A percentile compares a stretch with the other conserved stretches of the same genome.
These are phyloP conservation scores for Pilaira anomala DNA, from an alignment of 192 early-diverging fungal species.

Conservation along the genomic window DNA sequence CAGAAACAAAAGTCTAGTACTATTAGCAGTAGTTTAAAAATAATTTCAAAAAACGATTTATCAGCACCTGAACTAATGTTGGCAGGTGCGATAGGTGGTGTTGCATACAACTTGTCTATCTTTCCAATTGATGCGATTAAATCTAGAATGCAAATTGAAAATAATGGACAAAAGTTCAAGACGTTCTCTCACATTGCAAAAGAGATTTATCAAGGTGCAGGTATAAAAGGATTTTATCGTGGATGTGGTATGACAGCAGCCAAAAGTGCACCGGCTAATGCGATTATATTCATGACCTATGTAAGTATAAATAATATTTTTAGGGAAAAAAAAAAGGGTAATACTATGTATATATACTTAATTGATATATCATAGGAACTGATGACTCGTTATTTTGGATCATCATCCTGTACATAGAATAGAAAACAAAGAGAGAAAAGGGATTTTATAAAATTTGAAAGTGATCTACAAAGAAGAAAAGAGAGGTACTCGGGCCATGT, in stretches of 20 bases:
- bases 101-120: slow-evolving; percentile 80
- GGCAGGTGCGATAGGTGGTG: slow-evolving; percentile 89
- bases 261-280: slow-evolving; percentile 89
- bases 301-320: too few species aligned
- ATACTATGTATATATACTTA: too few species aligned
- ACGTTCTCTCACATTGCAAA: slow-evolving; percentile 62
- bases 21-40: too few species aligned
- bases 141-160: slow-evolving; percentile 85
- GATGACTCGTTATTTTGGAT: slow-evolving; percentile 29
- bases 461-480: not conserved
- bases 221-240: slow-evolving; percentile 84
- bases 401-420: not conserved
- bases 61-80: slow-evolving; percentile 69
- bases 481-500: too few species aligned
- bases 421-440: not conserved
- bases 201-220: slow-evolving; percentile 72
- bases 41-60: slow-evolving; percentile 68
- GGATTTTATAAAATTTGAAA: not conserved
- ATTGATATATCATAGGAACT: slow-evolving; percentile 27
- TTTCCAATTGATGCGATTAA: slow-evolving; percentile 97
- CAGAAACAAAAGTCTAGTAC: slow-evolving; percentile 7
- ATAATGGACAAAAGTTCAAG: slow-evolving; percentile 37
- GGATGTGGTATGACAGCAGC: slow-evolving; percentile 91
- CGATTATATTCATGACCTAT: slow-evolving; percentile 95
- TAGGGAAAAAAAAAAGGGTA: not conserved